Percentiles rank a stretch among this genome's conserved stretches.
Conservation (phyloP, 257 asterid species). For the Leonotis leonurus region DNA sequence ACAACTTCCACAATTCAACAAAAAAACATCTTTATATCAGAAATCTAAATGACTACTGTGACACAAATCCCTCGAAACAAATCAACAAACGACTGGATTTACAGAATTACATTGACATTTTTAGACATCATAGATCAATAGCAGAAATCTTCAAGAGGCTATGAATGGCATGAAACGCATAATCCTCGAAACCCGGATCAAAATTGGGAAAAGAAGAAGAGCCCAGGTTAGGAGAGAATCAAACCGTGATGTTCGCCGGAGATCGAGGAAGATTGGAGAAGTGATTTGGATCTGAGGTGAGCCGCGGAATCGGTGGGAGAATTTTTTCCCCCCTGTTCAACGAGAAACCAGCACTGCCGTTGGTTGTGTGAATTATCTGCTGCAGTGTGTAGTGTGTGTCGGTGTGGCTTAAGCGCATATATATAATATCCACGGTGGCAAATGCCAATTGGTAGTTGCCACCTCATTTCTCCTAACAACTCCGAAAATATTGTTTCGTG, state of each 20-base stretch:
- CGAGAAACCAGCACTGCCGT: conserved; percentile 11
- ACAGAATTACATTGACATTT: conserved; percentile 8
- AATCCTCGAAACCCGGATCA: conserved; percentile 4
- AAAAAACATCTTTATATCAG: not conserved
- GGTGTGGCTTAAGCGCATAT: not conserved
- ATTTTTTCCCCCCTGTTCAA: conserved; percentile 6
- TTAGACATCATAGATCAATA: too few species aligned
- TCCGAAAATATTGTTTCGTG: too few species aligned
- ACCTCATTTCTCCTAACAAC: not conserved
- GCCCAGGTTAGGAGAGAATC: not conserved
- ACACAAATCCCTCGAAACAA: not conserved
- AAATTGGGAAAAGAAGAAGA: not conserved
- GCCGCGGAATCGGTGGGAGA: too few species aligned
- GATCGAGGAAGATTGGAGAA: conserved; percentile 20
- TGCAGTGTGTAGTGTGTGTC: conserved; percentile 11
- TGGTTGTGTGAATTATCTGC: conserved; percentile 1
- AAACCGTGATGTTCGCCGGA: conserved; percentile 16
- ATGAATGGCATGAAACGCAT: conserved; percentile 6
- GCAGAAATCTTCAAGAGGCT: not conserved
- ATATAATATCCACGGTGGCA: not conserved
- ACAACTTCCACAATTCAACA: not conserved
- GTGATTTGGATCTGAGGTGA: conserved; percentile 9
- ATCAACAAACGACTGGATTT: not conserved
- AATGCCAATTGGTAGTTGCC: not conserved
- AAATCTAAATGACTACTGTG: not conserved